phyloP scores from a whole-genome alignment of 768 basidiomycete genomes.

The Porpolomopsis calyptriformis region DNA sequence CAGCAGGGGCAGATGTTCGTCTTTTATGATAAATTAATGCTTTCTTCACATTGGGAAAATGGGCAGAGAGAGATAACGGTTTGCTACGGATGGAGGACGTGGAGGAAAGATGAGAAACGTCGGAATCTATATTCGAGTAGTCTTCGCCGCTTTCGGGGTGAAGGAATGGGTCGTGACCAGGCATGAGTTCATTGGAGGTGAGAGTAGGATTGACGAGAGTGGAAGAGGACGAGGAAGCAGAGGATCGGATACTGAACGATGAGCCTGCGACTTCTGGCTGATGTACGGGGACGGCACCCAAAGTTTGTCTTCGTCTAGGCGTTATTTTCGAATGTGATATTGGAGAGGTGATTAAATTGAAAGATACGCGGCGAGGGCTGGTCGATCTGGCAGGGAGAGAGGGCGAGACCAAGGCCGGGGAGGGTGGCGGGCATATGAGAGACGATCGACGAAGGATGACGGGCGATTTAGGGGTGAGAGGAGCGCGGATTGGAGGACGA shows the following conservation, averaged over 20 bases:
- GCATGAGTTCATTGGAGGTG: background rate
- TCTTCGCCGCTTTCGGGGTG: background rate
- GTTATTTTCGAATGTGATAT: background rate
- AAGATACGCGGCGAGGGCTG: conserved; percentile 2
- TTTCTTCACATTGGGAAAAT: conserved; percentile 1
- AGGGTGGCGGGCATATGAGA: background rate
- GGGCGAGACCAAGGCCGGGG: background rate
- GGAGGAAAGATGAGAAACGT: conserved; percentile 1
- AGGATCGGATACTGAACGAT: background rate
- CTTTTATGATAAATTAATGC: background rate
- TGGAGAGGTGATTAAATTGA: background rate
- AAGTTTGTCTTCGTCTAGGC: background rate
- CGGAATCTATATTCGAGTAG: conserved; percentile 4
- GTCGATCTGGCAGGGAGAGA: background rate
- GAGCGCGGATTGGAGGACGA: background rate
- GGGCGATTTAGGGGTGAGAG: background rate
- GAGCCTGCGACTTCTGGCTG: background rate
- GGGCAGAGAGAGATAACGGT: background rate
- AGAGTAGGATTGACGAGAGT: background rate
- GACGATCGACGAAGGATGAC: background rate
- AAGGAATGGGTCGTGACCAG: background rate
- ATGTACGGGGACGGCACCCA: background rate
- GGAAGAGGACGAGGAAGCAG: background rate
- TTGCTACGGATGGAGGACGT: background rate
- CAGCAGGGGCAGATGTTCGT: background rate